Conservation (phyloP, 2,329 filamentous ascomycete genomes). For the Colletotrichum salicis region DNA sequence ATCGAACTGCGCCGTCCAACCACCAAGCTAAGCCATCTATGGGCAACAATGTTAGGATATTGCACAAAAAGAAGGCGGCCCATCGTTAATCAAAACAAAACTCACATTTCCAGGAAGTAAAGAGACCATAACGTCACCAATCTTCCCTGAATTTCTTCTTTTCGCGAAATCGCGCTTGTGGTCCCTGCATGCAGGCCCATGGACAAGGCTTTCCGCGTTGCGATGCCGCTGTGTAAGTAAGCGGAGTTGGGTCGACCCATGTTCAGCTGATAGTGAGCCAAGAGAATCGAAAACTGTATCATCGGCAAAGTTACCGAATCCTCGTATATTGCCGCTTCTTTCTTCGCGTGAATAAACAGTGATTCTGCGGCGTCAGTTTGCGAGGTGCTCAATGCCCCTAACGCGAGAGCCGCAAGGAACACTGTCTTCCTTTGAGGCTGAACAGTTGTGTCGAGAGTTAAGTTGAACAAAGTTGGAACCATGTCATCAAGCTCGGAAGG, state of each 20-base stretch:
- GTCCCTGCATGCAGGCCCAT: slow-evolving; percentile 43
- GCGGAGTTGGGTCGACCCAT: slow-evolving; percentile 44
- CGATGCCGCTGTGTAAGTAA: slow-evolving; percentile 43
- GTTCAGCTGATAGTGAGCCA: slow-evolving; percentile 42
- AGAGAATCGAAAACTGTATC: slow-evolving; percentile 43
- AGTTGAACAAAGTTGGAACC: slow-evolving; percentile 36
- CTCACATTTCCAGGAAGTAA: slow-evolving; percentile 42
- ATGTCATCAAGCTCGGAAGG: slow-evolving; percentile 38
- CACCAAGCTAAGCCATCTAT: slow-evolving; percentile 26
- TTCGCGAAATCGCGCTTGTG: slow-evolving; percentile 29
- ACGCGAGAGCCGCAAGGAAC: slow-evolving; percentile 39
- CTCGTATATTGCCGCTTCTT: slow-evolving; percentile 40
- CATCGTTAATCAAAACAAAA: too few relatives aligned
- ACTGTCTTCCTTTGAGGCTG: slow-evolving; percentile 40
- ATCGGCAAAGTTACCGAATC: slow-evolving; percentile 45
- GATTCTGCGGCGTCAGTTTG: slow-evolving; percentile 41
- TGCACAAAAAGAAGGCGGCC: too few relatives aligned
- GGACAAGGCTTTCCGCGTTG: slow-evolving; percentile 42
- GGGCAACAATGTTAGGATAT: background rate
- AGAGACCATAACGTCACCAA: slow-evolving; percentile 43
- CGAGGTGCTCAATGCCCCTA: slow-evolving; percentile 41
- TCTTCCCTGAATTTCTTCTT: slow-evolving; percentile 39
- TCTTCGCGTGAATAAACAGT: slow-evolving; percentile 41
- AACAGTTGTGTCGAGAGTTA: slow-evolving; percentile 16
- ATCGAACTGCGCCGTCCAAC: slow-evolving; percentile 27